Evolutionary conservation across 1,139 yeast genomes (phyloP), one percentile per base, ranked within the genome.

Genomic region (Kodamaea anthophila): DNA sequence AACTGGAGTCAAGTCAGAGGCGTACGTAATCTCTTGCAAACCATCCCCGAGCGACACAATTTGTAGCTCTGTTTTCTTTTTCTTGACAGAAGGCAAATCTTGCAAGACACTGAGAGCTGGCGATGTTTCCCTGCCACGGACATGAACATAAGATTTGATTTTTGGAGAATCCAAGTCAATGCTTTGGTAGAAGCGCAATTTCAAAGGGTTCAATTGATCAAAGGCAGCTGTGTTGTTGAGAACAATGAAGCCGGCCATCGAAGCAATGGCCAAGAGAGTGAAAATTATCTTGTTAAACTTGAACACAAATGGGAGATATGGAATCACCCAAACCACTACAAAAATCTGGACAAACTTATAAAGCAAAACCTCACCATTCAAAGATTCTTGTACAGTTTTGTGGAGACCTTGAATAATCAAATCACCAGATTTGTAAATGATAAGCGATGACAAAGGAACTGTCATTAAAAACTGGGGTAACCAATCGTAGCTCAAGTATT

Each of bases 401-500:
- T 71, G 70, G 18, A 81, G 37, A 1, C 85, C 91, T 36, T 76
- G 77, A 25, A 84, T 49, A 1, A 75, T 47, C 35, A 82, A 59
- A 37, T 61, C 65, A 1, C 79, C 74, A 25, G 68, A 61, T 28
- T 69, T 58, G 41, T 69, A 74, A 12, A 76, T 46, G 16, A 79
- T 40, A 26, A 71, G 65, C 1, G 76, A 59, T 0, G 78, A 62
- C n/a, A 82, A 30, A 4, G 95, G 94, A 5, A 79, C 84, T 19
- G 79, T 53, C 4, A 79, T 40, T 18, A 82, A 43, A 43, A 74
- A 84, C 52, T 86, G 95, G 15, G 84, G 43, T 6, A 79, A 67
- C 95, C 96, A 86, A 45, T 83, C 94, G 49, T 81, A 85, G 26
- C 79, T 66, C 37, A 66, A 65, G 5, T 73, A 65, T 31, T 69